Evolutionary conservation across 2,329 filamentous ascomycete genomes (phyloP).

Genomic region (Penicillium decumbens): DNA sequence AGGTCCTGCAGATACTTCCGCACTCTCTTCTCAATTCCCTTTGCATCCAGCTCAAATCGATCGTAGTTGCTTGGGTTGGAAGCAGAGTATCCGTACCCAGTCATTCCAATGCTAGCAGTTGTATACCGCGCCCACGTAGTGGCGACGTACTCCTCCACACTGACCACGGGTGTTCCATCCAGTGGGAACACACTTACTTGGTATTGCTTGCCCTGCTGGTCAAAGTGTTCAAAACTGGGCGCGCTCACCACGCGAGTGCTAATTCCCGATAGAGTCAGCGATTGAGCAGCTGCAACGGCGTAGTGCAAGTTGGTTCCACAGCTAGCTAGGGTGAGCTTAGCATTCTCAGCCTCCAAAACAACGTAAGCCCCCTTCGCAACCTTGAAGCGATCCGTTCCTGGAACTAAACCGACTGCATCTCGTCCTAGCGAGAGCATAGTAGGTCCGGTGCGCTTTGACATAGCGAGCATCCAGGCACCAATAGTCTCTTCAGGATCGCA

Average conservation of each 20-base stretch:
- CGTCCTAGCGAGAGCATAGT: conserved; percentile 50
- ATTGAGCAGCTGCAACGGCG: conserved; percentile 77
- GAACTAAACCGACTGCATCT: conserved; percentile 43
- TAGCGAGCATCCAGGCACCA: conserved; percentile 51
- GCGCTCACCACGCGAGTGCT: conserved; percentile 82
- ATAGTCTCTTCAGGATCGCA: conserved; percentile 54
- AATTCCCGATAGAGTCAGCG: conserved; percentile 55
- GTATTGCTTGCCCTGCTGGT: conserved; percentile 83
- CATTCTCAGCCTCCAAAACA: conserved; percentile 65
- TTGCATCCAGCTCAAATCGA: neutral
- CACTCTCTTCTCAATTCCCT: neutral
- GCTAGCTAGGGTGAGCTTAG: conserved; percentile 76
- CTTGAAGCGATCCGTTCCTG: conserved; percentile 37
- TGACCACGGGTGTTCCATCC: conserved; percentile 79
- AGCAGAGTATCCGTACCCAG: conserved; percentile 17
- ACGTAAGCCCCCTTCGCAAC: conserved; percentile 80
- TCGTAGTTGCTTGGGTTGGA: conserved; percentile 10
- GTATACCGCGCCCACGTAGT: conserved; percentile 14
- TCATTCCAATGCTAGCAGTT: conserved; percentile 23
- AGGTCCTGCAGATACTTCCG: neutral
- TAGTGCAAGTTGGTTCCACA: conserved; percentile 88
- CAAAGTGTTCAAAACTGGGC: conserved; percentile 88
- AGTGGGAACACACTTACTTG: conserved; percentile 71
- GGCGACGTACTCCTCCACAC: conserved; percentile 61
- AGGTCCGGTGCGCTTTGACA: conserved; percentile 39